phyloP scores from a whole-genome alignment of 768 basidiomycete species.

The Tulasnella sp. region DNA sequence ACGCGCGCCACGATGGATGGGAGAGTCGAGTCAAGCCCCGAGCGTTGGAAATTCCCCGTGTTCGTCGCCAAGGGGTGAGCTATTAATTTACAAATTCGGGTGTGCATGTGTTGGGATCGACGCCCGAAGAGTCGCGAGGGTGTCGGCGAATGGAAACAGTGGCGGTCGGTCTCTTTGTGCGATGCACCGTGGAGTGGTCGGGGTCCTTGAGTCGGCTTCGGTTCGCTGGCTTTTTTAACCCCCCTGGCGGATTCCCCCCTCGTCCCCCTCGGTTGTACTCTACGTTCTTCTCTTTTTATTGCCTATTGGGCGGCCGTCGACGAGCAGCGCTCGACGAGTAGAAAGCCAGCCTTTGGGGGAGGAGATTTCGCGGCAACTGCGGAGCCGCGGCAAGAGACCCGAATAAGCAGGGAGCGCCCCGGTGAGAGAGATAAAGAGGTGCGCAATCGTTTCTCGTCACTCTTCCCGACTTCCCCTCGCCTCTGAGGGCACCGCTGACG shows the following conservation, averaged over 20 bases:
- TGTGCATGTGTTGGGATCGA: not conserved
- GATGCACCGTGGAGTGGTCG: not conserved
- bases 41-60: too few species aligned
- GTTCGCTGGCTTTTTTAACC: not conserved
- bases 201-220: not conserved
- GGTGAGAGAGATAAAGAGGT: not conserved
- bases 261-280: not conserved
- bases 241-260: not conserved
- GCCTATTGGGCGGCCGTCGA: not conserved
- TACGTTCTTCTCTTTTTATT: not conserved
- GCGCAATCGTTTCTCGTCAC: not conserved
- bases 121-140: not conserved
- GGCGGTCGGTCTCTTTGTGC: slow-evolving; percentile 2
- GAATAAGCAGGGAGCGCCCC: not conserved
- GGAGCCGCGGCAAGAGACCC: not conserved
- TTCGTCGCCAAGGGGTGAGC: too few species aligned
- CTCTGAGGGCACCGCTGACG: slow-evolving; percentile 4
- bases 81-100: too few species aligned
- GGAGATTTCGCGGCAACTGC: not conserved
- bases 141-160: not conserved
- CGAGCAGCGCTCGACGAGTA: not conserved
- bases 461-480: not conserved
- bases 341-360: not conserved
- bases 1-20: too few species aligned
- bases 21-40: too few species aligned